Base-by-base conservation (phyloP, 192 early-diverging fungal species). In the Coemansia sp. region DNA sequence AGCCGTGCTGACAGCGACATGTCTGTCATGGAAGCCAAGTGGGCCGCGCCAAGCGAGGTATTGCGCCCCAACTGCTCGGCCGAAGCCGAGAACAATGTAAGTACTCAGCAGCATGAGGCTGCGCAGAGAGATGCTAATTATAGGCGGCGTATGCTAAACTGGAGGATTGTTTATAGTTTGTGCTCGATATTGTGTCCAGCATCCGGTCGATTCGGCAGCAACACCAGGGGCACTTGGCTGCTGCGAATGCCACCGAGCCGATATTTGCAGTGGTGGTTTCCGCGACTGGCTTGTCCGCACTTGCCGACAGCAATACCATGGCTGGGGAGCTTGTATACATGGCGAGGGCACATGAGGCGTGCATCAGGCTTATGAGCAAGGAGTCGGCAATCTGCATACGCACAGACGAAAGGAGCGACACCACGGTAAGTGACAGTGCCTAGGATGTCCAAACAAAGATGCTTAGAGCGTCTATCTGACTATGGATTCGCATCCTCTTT, bases 181-280 rank as follows among this genome's bases (percentile, higher is more conserved):
- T 82, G 25, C 68, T 82, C 16, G 70, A 66, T 9, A 64, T 72
- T 28, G 66, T 76, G 4, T 75, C 72, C 12, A 68, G 70, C 25
- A 81, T 81, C 47, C 73, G 79, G 42, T 81, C 79, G 56, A 48
- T 81, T 20, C 72, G 57, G 39, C 79, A 81, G 64, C 69, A 70
- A 59, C 37, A 75, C 26, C 33, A 60, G 14, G 57, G n/a, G 39
- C 61, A 55, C 7, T 14, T 75, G 42, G 52, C 50, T 31, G 23
- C 36, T 36, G 20, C 38, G 43, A 28, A 55, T 34, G 31, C 0
- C 60, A 13, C 23, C 41, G 45, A 6, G 5, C 9, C 63, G 37
- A 36, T 36, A 14, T 69, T 69, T 58, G 58, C 61, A 6, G 68
- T 81, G 6, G 55, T 62, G 3, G 66, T 72, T 39, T 60, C 69